Base-by-base conservation (phyloP, 345 rosid genomes). In the Eutrema japonicum region DNA sequence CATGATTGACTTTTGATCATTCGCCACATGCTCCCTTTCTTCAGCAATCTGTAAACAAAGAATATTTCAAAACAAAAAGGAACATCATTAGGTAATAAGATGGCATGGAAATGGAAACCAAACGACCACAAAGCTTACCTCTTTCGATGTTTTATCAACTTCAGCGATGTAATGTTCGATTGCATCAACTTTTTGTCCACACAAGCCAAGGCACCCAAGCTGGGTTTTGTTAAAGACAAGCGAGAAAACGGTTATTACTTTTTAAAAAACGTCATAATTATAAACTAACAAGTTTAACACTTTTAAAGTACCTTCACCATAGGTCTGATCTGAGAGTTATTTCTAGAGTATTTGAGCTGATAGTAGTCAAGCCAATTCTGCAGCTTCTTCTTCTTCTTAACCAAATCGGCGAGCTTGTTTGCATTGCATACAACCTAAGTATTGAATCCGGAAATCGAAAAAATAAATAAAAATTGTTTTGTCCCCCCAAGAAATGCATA, bases 351-450 rank as follows among this genome's bases (percentile, higher is more conserved):
- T 77, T 85, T 95, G 32, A 83, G 81, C 77, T 95, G 89, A 71
- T 88, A 83, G 61, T 87, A 95, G 73, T 84, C 98, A 43, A 88
- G 91, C 97, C 97, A 91, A 65, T 94, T 94, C 82, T 84, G 92
- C 82, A 80, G 50, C 22, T 62, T 87, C 71, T 85, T 77, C 85
- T 77, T 92, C 83, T 84, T 85, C 56, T 76, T 68, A 52, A 95
- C 96, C 93, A 95, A 79, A 64, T 77, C 80, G 8, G 96, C 85
- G 22, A 95, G 93, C 72, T 89, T 85, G 79, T 95, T 95, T 66
- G 97, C 96, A 50, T 95, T 85, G 78, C 68, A 83, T 16, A 94
- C 93, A 66, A 89, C 96, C 98, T 94, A 73, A 42, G 79, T 4
- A 78, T 77, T 33, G 46, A 16, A 3, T 58, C 60, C 64, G 43